Conservation (phyloP, 129 eudicot species). For the Flaveria sonorensis region DNA sequence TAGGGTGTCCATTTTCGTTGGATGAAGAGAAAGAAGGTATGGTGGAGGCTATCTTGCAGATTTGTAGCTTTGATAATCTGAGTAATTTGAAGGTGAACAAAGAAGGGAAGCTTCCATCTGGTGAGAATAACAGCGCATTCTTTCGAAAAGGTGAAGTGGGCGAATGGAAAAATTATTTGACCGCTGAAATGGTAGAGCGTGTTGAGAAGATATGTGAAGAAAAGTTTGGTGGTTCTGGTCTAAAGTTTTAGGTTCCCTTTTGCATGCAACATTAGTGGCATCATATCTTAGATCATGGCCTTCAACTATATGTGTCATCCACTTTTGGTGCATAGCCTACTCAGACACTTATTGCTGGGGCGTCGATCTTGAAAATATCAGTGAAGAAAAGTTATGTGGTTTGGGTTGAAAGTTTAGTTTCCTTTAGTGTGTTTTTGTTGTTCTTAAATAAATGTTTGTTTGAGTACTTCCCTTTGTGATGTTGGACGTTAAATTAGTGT, state of each 20-base stretch:
- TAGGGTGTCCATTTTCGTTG: slow-evolving; percentile 44
- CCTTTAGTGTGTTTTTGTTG: not conserved
- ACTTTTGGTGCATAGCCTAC: no score
- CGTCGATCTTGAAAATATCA: no score
- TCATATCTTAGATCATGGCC: no score
- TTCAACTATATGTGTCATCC: no score
- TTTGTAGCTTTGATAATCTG: slow-evolving; percentile 57
- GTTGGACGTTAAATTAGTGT: no score
- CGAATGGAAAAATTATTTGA: slow-evolving; percentile 45
- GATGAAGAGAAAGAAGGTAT: slow-evolving; percentile 46
- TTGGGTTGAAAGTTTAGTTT: no score
- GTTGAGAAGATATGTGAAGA: slow-evolving; percentile 32
- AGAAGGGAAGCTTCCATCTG: slow-evolving; percentile 39
- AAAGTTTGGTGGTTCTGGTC: slow-evolving; percentile 26
- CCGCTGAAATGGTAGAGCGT: slow-evolving; percentile 42
- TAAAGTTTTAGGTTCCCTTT: slow-evolving; percentile 8
- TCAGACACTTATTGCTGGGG: no score
- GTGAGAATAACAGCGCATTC: slow-evolving; percentile 24
- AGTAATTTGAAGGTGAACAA: slow-evolving; percentile 58
- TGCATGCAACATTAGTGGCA: not conserved
- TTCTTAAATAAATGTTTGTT: no score
- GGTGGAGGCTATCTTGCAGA: slow-evolving; percentile 36
- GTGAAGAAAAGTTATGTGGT: no score
- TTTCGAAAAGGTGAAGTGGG: slow-evolving; percentile 53
- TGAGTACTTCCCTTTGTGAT: no score